Evolutionary conservation across 768 basidiomycete genomes (phyloP), one percentile per base, ranked within the genome.

Genomic region (Xerocomellus dryophilus): DNA sequence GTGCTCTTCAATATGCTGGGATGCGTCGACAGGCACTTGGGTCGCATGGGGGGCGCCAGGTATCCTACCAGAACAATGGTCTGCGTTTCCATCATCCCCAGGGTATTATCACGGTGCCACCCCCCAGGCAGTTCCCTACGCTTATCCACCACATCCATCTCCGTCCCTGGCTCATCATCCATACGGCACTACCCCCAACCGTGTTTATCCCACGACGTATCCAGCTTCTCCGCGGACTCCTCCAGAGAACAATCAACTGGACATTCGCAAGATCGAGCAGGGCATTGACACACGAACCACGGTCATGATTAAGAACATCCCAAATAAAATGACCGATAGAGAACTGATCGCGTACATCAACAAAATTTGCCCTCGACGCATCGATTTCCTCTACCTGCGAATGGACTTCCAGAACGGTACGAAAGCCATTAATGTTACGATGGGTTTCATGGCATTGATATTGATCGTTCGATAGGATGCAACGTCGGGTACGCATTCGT

Each of bases 281-380:
- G 93, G 93, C 5, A 69, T 77, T 54, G 90, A 93, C 61, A 90
- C 85, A 34, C 78, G 91, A 31, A 90, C 90, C 32, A 92, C 91
- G 27, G 84, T 92, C 44, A 92, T 91, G 88, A 83, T 90, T 57
- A 92, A 93, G 73, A 95, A 95, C 64, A 90, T 95, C 42, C 93
- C 93, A 3, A 95, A 94, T 72, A 93, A 93, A 70, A 90, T 91
- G 88, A 86, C 77, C 57, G 87, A 90, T 70, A 78, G 75, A 63
- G 87, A 91, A 58, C 66, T 91, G 61, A 75, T 84, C 54, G 70
- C 71, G 36, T 92, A 82, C 62, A 90, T 90, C 57, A 78, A 72
- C 47, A 79, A 81, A 56, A 88, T 90, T 23, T 88, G 86, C 66
- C 81, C 83, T n/a, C 76, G 88, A 39, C 78, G 77, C 51, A 88